phyloP scores from a whole-genome alignment of 148 eudicot genomes.

The Rhododendron mucronatum region DNA sequence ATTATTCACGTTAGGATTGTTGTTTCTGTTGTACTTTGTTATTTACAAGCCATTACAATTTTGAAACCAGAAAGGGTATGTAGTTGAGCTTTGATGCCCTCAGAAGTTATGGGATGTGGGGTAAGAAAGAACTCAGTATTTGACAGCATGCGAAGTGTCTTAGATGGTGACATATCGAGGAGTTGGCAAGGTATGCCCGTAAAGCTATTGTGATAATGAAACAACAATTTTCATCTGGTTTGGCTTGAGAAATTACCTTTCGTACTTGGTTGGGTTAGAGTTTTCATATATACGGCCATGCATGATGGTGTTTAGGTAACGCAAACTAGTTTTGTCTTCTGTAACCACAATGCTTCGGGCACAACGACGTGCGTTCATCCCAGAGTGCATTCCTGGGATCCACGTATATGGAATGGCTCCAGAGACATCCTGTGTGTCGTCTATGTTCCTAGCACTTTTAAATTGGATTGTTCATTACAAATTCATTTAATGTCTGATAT shows the following conservation, averaged over 20 bases:
- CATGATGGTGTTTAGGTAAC: background rate
- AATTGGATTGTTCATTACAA: background rate
- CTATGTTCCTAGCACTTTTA: background rate
- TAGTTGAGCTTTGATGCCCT: slow-evolving; percentile 10
- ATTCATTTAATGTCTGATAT: background rate
- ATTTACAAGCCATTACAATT: slow-evolving; percentile 5
- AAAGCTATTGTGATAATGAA: background rate
- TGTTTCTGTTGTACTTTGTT: slow-evolving; percentile 23
- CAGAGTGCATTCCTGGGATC: background rate
- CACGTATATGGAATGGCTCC: background rate
- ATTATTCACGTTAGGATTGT: slow-evolving; percentile 52
- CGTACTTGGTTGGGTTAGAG: background rate
- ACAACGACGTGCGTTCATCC: background rate
- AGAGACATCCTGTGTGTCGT: background rate
- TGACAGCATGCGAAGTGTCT: background rate
- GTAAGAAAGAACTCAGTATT: slow-evolving; percentile 1
- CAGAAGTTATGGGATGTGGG: background rate
- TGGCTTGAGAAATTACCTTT: background rate
- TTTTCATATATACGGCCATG: background rate
- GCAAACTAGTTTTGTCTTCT: background rate
- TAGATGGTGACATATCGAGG: background rate
- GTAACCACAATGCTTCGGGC: background rate
- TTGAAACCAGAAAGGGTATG: background rate
- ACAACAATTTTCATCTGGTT: background rate
- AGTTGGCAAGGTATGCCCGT: background rate